Evolutionary conservation across 2,329 filamentous ascomycete genomes (phyloP).

Genomic region (Xylaria arbuscula): DNA sequence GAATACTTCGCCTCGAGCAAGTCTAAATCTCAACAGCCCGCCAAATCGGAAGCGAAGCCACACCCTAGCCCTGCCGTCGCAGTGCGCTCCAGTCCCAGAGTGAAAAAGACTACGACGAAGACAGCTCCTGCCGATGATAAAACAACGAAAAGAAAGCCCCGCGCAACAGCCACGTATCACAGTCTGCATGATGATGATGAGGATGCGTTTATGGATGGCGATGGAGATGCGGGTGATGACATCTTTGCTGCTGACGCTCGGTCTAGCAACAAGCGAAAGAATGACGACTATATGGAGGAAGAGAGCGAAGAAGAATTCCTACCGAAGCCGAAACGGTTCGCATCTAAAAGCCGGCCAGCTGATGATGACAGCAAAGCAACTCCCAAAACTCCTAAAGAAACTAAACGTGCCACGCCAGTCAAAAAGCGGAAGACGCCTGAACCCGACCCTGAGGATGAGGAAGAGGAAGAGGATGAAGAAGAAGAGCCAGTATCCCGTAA

Average conservation of each 20-base stretch:
- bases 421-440: conserved; percentile 71
- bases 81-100: conserved; percentile 65
- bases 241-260: conserved; percentile 82
- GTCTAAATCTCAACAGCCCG: conserved; percentile 55
- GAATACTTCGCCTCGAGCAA: conserved; percentile 67
- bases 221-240: conserved; percentile 79
- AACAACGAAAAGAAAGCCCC: conserved; percentile 57
- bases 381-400: conserved; percentile 48
- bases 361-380: conserved; percentile 43
- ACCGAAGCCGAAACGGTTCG: conserved; percentile 69
- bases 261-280: conserved; percentile 72
- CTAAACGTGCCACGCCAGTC: conserved; percentile 47
- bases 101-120: conserved; percentile 53
- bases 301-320: conserved; percentile 77
- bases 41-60: conserved; percentile 56
- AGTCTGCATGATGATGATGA: conserved; percentile 63
- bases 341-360: conserved; percentile 56
- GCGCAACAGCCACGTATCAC: conserved; percentile 56
- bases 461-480: conserved; percentile 63
- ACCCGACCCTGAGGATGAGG: conserved; percentile 63
- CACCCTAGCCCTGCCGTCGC: conserved; percentile 56
- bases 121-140: conserved; percentile 49
- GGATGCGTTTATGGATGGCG: conserved; percentile 72
- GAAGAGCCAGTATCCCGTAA: conserved; percentile 63
- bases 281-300: conserved; percentile 80